Percentiles rank a stretch among this genome's conserved stretches.
phyloP scores from a whole-genome alignment of 139 green algal species.

The Coelastrella sp. region DNA sequence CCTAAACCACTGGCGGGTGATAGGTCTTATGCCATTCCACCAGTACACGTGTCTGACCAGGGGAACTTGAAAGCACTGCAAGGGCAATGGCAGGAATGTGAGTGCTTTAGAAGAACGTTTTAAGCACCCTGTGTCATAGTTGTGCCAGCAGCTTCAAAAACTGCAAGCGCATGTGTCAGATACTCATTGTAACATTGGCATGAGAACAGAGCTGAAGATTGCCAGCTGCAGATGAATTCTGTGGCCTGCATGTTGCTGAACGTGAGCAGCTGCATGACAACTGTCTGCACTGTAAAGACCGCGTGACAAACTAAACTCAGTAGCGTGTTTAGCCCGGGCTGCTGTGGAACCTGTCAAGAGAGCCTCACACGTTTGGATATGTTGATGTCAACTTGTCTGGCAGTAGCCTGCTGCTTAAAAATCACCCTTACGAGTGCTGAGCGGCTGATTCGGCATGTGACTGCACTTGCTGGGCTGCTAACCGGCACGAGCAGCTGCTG shows the following conservation, averaged over 20 bases:
- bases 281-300: background rate
- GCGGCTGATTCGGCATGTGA: too few relatives aligned
- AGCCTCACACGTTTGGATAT: too few relatives aligned
- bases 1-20: conserved; percentile 53
- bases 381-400: background rate
- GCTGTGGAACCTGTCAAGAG: too few relatives aligned
- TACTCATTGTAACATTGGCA: background rate
- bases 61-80: conserved; percentile 65
- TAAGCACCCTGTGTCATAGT: too few relatives aligned
- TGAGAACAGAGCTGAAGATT: background rate
- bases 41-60: conserved; percentile 81
- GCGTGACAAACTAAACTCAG: background rate
- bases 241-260: background rate
- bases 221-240: background rate
- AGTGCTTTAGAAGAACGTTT: too few relatives aligned
- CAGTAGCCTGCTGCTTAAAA: background rate
- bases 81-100: too few relatives aligned
- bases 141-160: too few relatives aligned
- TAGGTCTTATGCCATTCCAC: conserved; percentile 71
- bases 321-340: too few relatives aligned
- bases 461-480: too few relatives aligned
- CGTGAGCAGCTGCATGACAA: background rate
- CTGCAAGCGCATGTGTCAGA: background rate
- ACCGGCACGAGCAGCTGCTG: too few relatives aligned
- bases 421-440: too few relatives aligned